Base-by-base conservation (phyloP, 192 early-diverging fungal species). In the Entophlyctis luteolus region DNA sequence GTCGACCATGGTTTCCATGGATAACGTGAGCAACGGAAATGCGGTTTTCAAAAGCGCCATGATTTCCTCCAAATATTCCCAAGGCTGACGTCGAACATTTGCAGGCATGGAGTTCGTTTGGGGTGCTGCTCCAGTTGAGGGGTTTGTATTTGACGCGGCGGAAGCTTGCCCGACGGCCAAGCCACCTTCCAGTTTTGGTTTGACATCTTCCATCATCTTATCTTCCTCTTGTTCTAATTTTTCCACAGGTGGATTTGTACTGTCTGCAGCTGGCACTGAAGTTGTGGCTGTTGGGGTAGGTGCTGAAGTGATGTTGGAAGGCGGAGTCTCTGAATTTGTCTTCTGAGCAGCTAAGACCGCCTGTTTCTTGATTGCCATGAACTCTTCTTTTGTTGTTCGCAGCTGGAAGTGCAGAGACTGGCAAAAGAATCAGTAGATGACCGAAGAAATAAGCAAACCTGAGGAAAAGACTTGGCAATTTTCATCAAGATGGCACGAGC, bases 1-100 rank as follows among this genome's bases (percentile, higher is more conserved):
- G 71, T 99, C 95, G 4, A 94, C 89, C 93, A 99, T 98, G 1
- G 90, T 93, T 79, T 99, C 96, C 90, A 99, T 96, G 14, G 96
- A 91, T 42, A 98, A 73, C 1, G 93, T 90, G 32, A 98, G 79
- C 45, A 98, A 82, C 25, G 98, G 95, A 70, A 89, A 95, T 0
- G 92, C 89, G 6, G 96, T 96, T 72, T 98, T 99, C 29, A 98
- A 81, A 71, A 90, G 88, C 16, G 88, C 87, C 89, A 93, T 96
- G 2, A 98, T 89, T 59, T 98, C 96, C 37, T 99, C 98, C 8
- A 98, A 85, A 62, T 86, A 82, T 45, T 92, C 89, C 90, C 89
- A 93, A 3, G 93, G 89, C 53, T 91, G 85, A 25, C 72, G 58
- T 20, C 79, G 77, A 20, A 52, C 46, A 4, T 33, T 14, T 42